A percentile compares a stretch with the other conserved stretches of the same genome.
These are phyloP conservation scores for Agarophyton chilense DNA, from an alignment of 23 red algal genomes.

Conservation along the genomic window DNA sequence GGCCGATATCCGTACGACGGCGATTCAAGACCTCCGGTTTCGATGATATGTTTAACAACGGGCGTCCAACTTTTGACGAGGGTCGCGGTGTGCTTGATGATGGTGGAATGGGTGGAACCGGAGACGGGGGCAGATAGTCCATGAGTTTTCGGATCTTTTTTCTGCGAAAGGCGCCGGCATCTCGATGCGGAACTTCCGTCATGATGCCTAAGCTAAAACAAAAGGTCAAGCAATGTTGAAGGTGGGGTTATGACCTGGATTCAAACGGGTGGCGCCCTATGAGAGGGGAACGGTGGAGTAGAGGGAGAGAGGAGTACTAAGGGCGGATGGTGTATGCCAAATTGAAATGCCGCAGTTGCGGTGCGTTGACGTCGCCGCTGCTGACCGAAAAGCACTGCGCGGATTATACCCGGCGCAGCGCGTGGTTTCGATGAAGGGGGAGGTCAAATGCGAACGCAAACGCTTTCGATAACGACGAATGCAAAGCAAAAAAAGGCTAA, in stretches of 20 bases:
- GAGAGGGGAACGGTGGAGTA: neutral
- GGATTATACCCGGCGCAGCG: slow-evolving; percentile 39
- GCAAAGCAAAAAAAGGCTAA: neutral
- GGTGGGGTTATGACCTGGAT: neutral
- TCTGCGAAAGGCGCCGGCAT: neutral
- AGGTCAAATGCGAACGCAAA: neutral
- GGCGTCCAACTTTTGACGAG: neutral
- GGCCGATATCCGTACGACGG: neutral
- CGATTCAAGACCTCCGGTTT: neutral
- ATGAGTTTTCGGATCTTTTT: neutral
- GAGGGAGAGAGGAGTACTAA: neutral
- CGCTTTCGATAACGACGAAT: neutral
- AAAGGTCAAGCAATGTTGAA: neutral
- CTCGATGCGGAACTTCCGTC: slow-evolving; percentile 13
- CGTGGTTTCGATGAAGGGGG: neutral
- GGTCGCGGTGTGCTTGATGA: neutral
- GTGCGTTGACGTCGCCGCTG: neutral
- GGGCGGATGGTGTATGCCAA: neutral
- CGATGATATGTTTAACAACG: neutral
- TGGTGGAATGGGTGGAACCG: neutral
- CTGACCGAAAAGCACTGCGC: neutral
- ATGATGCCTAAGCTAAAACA: neutral
- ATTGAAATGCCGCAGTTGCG: neutral
- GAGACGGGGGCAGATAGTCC: neutral
- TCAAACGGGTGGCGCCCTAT: neutral